phyloP scores from a whole-genome alignment of 1,284 basidiomycete genomes.

The Cutaneotrichosporon curvatum region DNA sequence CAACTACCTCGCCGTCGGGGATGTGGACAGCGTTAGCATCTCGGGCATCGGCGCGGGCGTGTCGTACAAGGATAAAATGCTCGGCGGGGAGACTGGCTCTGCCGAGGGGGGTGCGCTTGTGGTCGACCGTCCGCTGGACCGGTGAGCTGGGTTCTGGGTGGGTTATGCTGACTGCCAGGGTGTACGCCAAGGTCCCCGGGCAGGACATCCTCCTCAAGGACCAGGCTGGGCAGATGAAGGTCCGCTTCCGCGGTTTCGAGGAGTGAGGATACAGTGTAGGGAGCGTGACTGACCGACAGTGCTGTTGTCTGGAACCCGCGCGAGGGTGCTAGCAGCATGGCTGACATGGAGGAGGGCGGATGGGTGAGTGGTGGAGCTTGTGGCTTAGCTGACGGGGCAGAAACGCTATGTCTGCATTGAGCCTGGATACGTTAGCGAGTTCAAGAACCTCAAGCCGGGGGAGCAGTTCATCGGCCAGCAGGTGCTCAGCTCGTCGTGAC shows the following conservation, averaged over 20 bases:
- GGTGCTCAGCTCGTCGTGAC: constrained; percentile 48
- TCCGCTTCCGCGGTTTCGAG: constrained; percentile 56
- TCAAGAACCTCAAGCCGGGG: constrained; percentile 53
- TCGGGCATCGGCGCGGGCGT: constrained; percentile 50
- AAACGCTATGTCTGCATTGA: constrained; percentile 75
- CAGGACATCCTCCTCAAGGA: constrained; percentile 35
- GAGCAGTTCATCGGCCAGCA: constrained; percentile 69
- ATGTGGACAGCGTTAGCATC: constrained; percentile 44
- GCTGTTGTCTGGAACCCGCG: constrained; percentile 72
- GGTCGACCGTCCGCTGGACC: constrained; percentile 31
- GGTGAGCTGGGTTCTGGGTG: constrained; percentile 19
- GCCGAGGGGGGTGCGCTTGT: constrained; percentile 35
- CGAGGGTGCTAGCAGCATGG: constrained; percentile 61
- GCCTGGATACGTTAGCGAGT: constrained; percentile 62
- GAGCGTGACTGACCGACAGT: constrained; percentile 11
- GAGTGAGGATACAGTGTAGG: constrained; percentile 48
- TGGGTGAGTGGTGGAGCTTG: constrained; percentile 61
- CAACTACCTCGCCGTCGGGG: constrained; percentile 69
- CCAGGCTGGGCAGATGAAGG: constrained; percentile 46
- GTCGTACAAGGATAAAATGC: constrained; percentile 64
- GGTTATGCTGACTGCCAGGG: constrained; percentile 19
- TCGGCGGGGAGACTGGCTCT: constrained; percentile 23
- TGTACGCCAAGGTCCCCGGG: constrained; percentile 36
- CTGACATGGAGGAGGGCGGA: constrained; percentile 76
- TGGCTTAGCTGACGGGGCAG: constrained; percentile 45